A percentile compares a stretch with the other conserved stretches of the same genome.
Conservation (phyloP, 2,329 filamentous ascomycete species). For the Colletotrichum destructivum region DNA sequence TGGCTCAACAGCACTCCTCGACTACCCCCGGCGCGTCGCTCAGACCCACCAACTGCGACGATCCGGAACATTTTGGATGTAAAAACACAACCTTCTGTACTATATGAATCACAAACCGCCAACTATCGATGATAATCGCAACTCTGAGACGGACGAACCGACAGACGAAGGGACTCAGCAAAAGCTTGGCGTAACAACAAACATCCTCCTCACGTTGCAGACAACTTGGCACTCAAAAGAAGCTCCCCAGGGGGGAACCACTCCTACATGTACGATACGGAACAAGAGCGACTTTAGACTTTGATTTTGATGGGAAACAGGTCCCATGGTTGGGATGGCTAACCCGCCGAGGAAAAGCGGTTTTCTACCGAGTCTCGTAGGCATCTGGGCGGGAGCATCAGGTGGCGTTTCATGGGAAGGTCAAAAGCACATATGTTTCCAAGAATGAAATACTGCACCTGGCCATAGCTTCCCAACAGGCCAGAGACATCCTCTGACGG, state of each 20-base stretch:
- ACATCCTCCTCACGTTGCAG: neutral
- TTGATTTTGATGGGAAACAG: neutral
- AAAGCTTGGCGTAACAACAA: neutral
- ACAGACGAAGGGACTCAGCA: neutral
- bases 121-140: neutral
- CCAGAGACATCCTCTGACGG: neutral
- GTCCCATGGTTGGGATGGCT: neutral
- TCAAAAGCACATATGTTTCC: neutral
- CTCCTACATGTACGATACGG: conserved; percentile 10
- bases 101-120: neutral
- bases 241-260: neutral
- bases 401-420: conserved; percentile 2
- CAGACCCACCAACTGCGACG: neutral
- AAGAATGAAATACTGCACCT: neutral
- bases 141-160: neutral
- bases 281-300: neutral
- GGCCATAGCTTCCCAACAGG: neutral
- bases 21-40: neutral
- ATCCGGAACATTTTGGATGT: conserved; percentile 1
- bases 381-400: neutral
- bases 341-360: neutral
- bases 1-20: neutral
- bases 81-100: conserved; percentile 3
- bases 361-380: too few species aligned
- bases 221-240: neutral